Conservation (phyloP, 2,329 filamentous ascomycete genomes). For the Trichoderma sp. region DNA sequence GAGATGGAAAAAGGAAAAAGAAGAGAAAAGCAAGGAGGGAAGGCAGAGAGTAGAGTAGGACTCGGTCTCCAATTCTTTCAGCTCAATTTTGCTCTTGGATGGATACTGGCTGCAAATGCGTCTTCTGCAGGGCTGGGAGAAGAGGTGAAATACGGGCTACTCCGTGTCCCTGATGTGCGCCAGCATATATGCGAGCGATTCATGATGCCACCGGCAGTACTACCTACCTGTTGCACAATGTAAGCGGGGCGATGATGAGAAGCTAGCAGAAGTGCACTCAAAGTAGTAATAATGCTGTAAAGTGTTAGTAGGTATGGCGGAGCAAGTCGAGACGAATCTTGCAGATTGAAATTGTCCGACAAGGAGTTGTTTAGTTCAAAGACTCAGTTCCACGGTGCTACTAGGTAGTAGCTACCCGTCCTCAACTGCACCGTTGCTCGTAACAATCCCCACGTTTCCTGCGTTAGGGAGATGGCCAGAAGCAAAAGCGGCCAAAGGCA, state of each 20-base stretch:
- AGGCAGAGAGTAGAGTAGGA: not conserved
- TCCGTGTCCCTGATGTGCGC: constrained; percentile 2
- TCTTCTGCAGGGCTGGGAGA: constrained; percentile 19
- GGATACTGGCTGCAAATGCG: not conserved
- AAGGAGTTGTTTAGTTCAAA: constrained; percentile 5
- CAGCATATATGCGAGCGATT: constrained; percentile 20
- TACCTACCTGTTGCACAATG: constrained; percentile 16
- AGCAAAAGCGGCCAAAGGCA: constrained; percentile 18
- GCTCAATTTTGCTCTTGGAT: not conserved
- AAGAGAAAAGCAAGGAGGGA: not conserved
- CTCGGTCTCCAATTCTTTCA: constrained; percentile 14
- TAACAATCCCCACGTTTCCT: constrained; percentile 19
- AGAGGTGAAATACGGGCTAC: not conserved
- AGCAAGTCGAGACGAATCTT: not conserved
- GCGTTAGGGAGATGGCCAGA: constrained; percentile 15
- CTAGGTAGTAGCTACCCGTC: not conserved
- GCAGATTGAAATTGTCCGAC: constrained; percentile 21
- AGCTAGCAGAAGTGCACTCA: not conserved
- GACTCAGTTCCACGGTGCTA: constrained; percentile 7
- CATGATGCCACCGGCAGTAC: constrained; percentile 5
- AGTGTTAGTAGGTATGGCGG: not conserved
- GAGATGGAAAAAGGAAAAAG: not conserved
- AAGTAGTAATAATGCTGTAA: not conserved
- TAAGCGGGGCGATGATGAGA: not conserved
- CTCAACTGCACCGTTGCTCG: not conserved